phyloP scores from a whole-genome alignment of 495 filamentous ascomycete species.

The Tuber magnatum region DNA sequence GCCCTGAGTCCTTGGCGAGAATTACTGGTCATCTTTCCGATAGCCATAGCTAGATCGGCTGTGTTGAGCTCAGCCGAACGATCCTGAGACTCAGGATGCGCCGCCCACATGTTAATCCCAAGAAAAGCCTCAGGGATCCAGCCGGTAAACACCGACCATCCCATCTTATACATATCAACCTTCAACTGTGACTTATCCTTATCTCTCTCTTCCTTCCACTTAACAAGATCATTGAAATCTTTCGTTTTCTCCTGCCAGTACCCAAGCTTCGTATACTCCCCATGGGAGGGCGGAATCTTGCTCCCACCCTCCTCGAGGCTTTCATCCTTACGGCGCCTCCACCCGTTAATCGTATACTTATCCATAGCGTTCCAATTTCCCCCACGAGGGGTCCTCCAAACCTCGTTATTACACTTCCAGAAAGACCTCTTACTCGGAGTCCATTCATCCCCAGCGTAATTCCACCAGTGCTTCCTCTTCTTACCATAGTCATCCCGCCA shows the following conservation, averaged over 20 bases:
- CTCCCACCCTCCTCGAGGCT: constrained; percentile 15
- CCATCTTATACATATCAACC: constrained; percentile 18
- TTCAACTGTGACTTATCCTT: constrained; percentile 11
- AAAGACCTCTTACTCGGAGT: neutral
- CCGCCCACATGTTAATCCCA: constrained; percentile 20
- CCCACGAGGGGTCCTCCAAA: constrained; percentile 15
- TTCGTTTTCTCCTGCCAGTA: constrained; percentile 25
- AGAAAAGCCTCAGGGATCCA: constrained; percentile 24
- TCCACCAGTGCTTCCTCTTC: constrained; percentile 13
- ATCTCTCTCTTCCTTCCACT: constrained; percentile 19
- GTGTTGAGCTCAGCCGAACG: constrained; percentile 8
- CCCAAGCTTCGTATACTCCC: constrained; percentile 16
- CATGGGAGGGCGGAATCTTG: constrained; percentile 18
- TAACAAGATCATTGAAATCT: constrained; percentile 16
- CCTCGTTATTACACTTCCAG: constrained; percentile 6
- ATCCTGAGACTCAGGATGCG: constrained; percentile 19
- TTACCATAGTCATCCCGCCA: constrained; percentile 1
- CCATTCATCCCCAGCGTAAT: constrained; percentile 14
- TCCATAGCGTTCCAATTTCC: constrained; percentile 25
- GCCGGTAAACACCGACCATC: constrained; percentile 27
- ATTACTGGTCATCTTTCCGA: constrained; percentile 19
- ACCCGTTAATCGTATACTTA: constrained; percentile 10
- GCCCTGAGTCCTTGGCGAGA: constrained; percentile 21
- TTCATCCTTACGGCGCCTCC: constrained; percentile 22
- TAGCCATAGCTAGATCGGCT: constrained; percentile 23